A percentile compares a stretch with the other conserved stretches of the same genome.
These are phyloP conservation scores for Cymbopogon citratus DNA, from an alignment of 176 grass and related monocot genomes.

Conservation along the genomic window DNA sequence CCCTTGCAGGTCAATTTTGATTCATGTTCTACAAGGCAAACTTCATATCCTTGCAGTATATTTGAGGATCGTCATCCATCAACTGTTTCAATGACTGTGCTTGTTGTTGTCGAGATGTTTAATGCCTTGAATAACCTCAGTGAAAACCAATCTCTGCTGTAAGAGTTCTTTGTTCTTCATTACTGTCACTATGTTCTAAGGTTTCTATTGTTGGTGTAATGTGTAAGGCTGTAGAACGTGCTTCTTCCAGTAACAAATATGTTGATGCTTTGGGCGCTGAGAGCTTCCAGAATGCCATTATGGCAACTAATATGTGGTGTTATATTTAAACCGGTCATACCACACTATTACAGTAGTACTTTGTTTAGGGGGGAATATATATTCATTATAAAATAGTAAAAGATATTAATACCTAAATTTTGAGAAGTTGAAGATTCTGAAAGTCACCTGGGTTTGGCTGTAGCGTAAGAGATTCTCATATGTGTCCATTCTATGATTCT, in stretches of 20 bases:
- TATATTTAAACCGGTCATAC: background rate
- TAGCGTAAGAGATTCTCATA: background rate
- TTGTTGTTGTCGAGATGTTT: constrained; percentile 99
- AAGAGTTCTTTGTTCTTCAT: constrained; percentile 34
- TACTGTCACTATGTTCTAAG: background rate
- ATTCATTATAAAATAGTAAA: background rate
- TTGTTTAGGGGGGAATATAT: background rate
- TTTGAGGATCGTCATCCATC: constrained; percentile 96
- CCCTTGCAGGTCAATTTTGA: constrained; percentile 87
- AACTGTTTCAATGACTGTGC: constrained; percentile 96
- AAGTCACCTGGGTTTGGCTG: background rate
- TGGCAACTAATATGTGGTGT: background rate
- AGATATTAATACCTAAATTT: background rate
- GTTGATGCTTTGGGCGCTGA: background rate
- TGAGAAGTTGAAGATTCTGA: background rate
- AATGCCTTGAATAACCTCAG: constrained; percentile 99
- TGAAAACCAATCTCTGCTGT: constrained; percentile 99
- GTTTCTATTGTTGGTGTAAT: background rate
- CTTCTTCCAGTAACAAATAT: background rate
- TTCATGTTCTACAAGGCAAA: constrained; percentile 86
- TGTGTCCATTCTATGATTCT: background rate
- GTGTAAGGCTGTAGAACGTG: background rate
- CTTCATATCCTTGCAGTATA: constrained; percentile 86
- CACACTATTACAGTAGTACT: background rate
- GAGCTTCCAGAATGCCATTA: background rate